A percentile compares a stretch with the other conserved stretches of the same genome.
These are phyloP conservation scores for Xylaria sp. DNA, from an alignment of 2,329 filamentous ascomycete genomes.

Conservation along the genomic window DNA sequence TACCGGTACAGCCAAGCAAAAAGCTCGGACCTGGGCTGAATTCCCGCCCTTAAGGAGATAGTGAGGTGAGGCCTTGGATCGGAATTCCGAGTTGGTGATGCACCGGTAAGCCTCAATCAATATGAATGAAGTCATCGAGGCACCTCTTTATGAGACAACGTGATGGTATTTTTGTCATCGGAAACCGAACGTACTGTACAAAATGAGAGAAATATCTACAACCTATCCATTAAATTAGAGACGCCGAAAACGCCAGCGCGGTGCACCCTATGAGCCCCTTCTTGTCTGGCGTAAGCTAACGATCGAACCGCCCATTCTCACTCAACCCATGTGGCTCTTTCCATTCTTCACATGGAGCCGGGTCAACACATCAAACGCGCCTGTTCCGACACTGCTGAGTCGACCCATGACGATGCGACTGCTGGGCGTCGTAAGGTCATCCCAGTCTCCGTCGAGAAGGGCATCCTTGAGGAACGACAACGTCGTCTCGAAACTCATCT, in stretches of 20 bases:
- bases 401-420: slow-evolving; percentile 83
- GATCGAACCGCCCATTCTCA: neutral
- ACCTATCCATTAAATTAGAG: neutral
- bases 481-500: slow-evolving; percentile 99
- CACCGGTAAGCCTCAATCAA: no score
- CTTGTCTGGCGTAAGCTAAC: neutral
- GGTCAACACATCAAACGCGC: slow-evolving; percentile 81
- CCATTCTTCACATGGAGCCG: slow-evolving; percentile 49
- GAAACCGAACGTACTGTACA: no score
- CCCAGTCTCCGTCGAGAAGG: slow-evolving; percentile 82
- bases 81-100: no score
- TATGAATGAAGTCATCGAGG: no score
- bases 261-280: neutral
- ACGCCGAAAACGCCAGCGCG: slow-evolving; percentile 11
- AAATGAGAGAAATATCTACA: neutral
- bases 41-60: no score
- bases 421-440: slow-evolving; percentile 80
- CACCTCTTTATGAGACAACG: no score
- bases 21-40: no score
- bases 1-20: no score
- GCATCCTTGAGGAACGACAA: slow-evolving; percentile 90
- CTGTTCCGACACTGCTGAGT: slow-evolving; percentile 79
- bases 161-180: no score
- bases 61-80: no score
- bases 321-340: slow-evolving; percentile 30